phyloP scores from a whole-genome alignment of 495 filamentous ascomycete species.

The Amphirosellinia nigrospora region DNA sequence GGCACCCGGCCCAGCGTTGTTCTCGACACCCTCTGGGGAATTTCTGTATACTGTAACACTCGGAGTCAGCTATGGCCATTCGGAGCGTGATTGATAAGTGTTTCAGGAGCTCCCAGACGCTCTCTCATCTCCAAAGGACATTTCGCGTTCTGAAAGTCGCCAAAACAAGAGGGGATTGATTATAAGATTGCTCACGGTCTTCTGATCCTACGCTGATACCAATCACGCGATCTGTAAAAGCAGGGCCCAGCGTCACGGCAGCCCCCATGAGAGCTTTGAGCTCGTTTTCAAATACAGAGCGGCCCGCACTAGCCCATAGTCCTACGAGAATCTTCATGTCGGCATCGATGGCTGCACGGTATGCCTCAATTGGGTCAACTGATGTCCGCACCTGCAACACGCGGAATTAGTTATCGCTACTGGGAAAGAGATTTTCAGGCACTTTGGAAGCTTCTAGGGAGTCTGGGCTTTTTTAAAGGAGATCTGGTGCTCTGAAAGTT shows the following conservation, averaged over 20 bases:
- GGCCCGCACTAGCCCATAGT: constrained; percentile 70
- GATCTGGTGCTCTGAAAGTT: background rate
- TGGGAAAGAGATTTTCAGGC: background rate
- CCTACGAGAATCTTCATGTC: constrained; percentile 70
- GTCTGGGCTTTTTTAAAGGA: background rate
- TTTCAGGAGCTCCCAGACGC: background rate
- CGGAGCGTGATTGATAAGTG: background rate
- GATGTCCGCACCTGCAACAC: constrained; percentile 37
- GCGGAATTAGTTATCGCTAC: background rate
- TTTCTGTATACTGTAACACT: constrained; percentile 64
- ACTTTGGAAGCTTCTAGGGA: background rate
- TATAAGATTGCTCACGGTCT: constrained; percentile 45
- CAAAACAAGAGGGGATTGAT: background rate
- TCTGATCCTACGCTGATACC: constrained; percentile 84
- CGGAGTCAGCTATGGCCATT: background rate
- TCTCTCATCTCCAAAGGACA: background rate
- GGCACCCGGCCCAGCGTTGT: constrained; percentile 55
- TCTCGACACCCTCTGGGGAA: constrained; percentile 54
- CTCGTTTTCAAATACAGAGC: constrained; percentile 62
- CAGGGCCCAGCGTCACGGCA: constrained; percentile 60
- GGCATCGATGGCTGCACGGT: constrained; percentile 71
- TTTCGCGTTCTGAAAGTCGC: background rate
- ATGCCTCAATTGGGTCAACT: constrained; percentile 62
- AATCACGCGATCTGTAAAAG: constrained; percentile 65
- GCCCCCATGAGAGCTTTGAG: constrained; percentile 66